phyloP scores from a whole-genome alignment of 129 eudicot species.

The Artemisia argyi region DNA sequence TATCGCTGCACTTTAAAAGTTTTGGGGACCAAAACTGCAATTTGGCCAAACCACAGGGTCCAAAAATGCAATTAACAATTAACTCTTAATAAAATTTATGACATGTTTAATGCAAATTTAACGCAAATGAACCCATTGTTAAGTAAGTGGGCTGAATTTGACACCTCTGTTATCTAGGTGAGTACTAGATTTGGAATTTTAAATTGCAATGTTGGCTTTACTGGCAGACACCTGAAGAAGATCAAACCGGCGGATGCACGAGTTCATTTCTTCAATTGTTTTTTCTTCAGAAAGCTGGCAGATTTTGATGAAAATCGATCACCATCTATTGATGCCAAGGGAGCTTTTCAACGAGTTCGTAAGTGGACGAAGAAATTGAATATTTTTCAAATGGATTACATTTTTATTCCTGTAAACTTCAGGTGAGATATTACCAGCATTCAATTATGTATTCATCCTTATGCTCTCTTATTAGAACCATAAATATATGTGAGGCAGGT shows the following conservation, averaged over 20 bases:
- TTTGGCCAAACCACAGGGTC: too few species aligned
- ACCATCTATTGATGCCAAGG: constrained; percentile 37
- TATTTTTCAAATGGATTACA: constrained; percentile 67
- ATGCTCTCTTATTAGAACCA: constrained; percentile 14
- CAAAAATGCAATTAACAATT: too few species aligned
- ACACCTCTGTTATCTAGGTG: not conserved
- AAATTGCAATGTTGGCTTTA: constrained; percentile 12
- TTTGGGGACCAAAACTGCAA: too few species aligned
- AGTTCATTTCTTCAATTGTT: constrained; percentile 71
- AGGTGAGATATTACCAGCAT: constrained; percentile 44
- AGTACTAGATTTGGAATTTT: not conserved
- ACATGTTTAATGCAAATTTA: too few species aligned
- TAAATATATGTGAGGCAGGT: constrained; percentile 39
- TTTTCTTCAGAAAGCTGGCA: constrained; percentile 78
- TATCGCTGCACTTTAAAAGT: too few species aligned
- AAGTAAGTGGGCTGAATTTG: not conserved
- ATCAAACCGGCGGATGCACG: constrained; percentile 45
- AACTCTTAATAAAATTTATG: too few species aligned
- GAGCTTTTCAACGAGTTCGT: constrained; percentile 65
- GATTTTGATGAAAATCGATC: constrained; percentile 51
- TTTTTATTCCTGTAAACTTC: constrained; percentile 82
- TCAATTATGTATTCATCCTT: not conserved
- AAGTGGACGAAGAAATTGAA: constrained; percentile 83
- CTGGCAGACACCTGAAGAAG: constrained; percentile 59
- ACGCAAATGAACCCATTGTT: too few species aligned